Base-by-base conservation (phyloP, 768 basidiomycete species). In the Candolleomyces efflorescens region DNA sequence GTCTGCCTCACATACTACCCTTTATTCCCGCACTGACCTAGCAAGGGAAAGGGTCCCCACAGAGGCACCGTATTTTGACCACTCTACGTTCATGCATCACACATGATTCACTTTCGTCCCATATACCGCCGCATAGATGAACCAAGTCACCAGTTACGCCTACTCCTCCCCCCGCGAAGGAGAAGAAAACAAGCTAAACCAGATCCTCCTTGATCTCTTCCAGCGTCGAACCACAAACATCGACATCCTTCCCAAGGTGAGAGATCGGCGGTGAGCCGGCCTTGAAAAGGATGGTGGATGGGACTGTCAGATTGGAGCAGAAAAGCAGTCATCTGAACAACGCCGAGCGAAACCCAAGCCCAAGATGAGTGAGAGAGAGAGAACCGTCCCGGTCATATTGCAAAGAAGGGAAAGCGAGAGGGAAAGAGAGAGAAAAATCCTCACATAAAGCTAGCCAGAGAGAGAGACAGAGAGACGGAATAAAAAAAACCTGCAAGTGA, bases 1-100 rank as follows among this genome's bases (percentile, higher is more conserved):
- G 85, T 90, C 59, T 69, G 87, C 89, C 84, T 77, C 87, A 84
- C 75, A 90, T 90, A 90, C 89, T 90, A 90, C 88, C 73, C 87
- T 12, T 73, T 66, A 65, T 72, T 78, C 86, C 82, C 75, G 85
- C 88, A 90, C 83, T 68, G 64, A 64, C 86, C 89, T 89, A 72
- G 85, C 88, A 82, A 73, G 76, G 81, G 85, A 79, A 79, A 79
- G 83, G 87, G 89, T 90, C 88, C 88, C 86, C 85, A 85, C 82
- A 84, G 83, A 80, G 80, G 86, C 86, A 67, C 61, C 50, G 63
- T 65, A 32, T 32, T 32, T 32, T 32, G 32, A 32, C 32, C 32
- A 32, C 32, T 32, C 32, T 32, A 32, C 32, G 32, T 32, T 32
- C 32, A 32, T 5, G 32, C n/a, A 32, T 32, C 5, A 32, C 32